phyloP scores from a whole-genome alignment of 768 basidiomycete species.

The Paxillus ammoniavirescens region DNA sequence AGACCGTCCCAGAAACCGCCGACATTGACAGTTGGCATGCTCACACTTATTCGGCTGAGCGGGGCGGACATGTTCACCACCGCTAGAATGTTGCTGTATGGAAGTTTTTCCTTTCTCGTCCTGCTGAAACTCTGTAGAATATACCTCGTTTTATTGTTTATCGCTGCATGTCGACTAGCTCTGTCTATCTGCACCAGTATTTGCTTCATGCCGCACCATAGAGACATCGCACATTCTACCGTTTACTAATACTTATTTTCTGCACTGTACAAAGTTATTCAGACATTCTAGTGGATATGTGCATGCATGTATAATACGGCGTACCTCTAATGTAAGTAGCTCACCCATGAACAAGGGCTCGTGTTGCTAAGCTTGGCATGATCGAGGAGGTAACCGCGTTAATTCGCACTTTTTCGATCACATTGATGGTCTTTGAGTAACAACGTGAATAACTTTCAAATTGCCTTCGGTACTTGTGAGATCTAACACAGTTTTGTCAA shows the following conservation, averaged over 20 bases:
- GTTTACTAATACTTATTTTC: slow-evolving; percentile 31
- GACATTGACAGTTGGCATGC: slow-evolving; percentile 62
- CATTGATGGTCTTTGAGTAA: slow-evolving; percentile 32
- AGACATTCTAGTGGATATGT: slow-evolving; percentile 37
- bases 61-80: slow-evolving; percentile 57
- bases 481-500: slow-evolving; percentile 17
- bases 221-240: slow-evolving; percentile 28
- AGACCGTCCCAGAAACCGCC: slow-evolving; percentile 35
- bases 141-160: slow-evolving; percentile 36
- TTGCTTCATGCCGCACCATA: slow-evolving; percentile 18
- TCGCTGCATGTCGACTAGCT: slow-evolving; percentile 22
- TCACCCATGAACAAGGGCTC: slow-evolving; percentile 6
- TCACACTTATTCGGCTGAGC: slow-evolving; percentile 57
- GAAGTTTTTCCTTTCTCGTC: not conserved
- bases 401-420: slow-evolving; percentile 21
- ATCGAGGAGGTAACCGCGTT: slow-evolving; percentile 14
- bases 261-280: slow-evolving; percentile 34
- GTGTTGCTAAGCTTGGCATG: slow-evolving; percentile 1
- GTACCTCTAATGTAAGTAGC: slow-evolving; percentile 34
- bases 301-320: slow-evolving; percentile 37
- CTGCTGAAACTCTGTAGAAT: slow-evolving; percentile 23
- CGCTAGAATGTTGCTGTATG: slow-evolving; percentile 37
- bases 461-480: slow-evolving; percentile 25
- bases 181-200: slow-evolving; percentile 14
- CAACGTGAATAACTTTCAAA: slow-evolving; percentile 13